Conservation (phyloP, 371 early-diverging fungal genomes). For the Mortierella sp. region DNA sequence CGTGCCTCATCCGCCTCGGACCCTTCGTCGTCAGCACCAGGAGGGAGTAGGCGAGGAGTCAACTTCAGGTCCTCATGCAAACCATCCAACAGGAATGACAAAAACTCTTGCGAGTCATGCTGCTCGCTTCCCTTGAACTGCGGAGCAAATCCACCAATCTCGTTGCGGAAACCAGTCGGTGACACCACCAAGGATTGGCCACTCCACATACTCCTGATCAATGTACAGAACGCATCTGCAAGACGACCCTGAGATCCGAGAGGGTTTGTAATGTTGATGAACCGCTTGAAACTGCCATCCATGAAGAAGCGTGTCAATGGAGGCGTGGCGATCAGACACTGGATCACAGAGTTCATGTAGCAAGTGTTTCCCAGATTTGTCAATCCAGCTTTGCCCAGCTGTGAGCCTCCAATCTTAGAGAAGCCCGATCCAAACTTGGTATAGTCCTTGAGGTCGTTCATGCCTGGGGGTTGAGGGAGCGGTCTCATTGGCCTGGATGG, state of each 20-base stretch:
- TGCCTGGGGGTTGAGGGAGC: constrained; percentile 54
- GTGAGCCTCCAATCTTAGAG: constrained; percentile 62
- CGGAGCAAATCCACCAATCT: constrained; percentile 75
- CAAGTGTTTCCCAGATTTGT: constrained; percentile 98
- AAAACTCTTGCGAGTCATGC: constrained; percentile 88
- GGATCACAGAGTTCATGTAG: constrained; percentile 97
- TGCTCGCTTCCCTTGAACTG: constrained; percentile 76
- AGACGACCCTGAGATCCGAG: constrained; percentile 87
- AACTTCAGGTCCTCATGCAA: constrained; percentile 84
- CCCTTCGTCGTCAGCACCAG: constrained; percentile 39
- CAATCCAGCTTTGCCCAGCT: constrained; percentile 86
- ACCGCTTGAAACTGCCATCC: constrained; percentile 77
- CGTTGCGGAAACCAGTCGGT: constrained; percentile 69
- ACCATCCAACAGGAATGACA: constrained; percentile 79
- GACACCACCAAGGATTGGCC: constrained; percentile 71
- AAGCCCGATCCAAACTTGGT: constrained; percentile 59
- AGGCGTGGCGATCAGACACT: constrained; percentile 91
- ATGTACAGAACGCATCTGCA: constrained; percentile 77
- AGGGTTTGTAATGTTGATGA: constrained; percentile 83
- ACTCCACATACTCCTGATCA: constrained; percentile 82
- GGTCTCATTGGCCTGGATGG: constrained; percentile 56
- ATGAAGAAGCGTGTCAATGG: constrained; percentile 90
- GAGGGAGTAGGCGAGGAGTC: constrained; percentile 20
- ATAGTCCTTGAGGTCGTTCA: constrained; percentile 53
- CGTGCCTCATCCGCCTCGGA: constrained; percentile 54